phyloP scores from a whole-genome alignment of 805 yeast genomes.

The Cyberlindnera misumaiensis region DNA sequence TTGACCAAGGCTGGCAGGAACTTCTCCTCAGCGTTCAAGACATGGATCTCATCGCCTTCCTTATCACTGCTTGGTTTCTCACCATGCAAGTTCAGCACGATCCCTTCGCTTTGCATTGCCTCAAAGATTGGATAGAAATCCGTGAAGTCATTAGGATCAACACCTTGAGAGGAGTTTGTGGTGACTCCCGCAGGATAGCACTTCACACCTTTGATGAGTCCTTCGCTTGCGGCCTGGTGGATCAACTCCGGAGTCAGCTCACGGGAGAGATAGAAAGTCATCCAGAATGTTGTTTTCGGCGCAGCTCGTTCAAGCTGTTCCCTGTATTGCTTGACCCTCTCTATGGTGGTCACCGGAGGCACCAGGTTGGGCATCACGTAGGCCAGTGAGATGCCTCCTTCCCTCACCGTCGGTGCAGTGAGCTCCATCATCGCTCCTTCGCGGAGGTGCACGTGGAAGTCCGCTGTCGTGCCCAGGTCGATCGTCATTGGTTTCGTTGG shows the following conservation, averaged over 20 bases:
- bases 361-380: slow-evolving; percentile 94
- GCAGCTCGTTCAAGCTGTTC: slow-evolving; percentile 52
- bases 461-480: slow-evolving; percentile 69
- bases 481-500: slow-evolving; percentile 5
- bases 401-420: slow-evolving; percentile 81
- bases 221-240: slow-evolving; percentile 62
- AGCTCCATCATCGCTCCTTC: slow-evolving; percentile 91
- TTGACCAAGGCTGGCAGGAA: slow-evolving; percentile 84
- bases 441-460: slow-evolving; percentile 93
- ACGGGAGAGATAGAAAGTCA: slow-evolving; percentile 80
- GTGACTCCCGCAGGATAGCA: slow-evolving; percentile 99
- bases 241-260: slow-evolving; percentile 83
- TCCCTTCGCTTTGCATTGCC: slow-evolving; percentile 72
- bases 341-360: slow-evolving; percentile 83
- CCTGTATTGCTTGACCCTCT: slow-evolving; percentile 66
- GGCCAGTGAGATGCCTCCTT: slow-evolving; percentile 88
- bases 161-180: slow-evolving; percentile 91
- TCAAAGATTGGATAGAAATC: slow-evolving; percentile 84
- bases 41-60: slow-evolving; percentile 65
- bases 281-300: slow-evolving; percentile 80
- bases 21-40: slow-evolving; percentile 87
- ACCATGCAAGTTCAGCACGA: slow-evolving; percentile 89
- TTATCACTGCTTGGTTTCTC: slow-evolving; percentile 73
- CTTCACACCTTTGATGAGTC: slow-evolving; percentile 80
- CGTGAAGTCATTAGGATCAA: slow-evolving; percentile 86